Base-by-base conservation (phyloP, 1,284 basidiomycete species). In the Heterobasidion occidentale region DNA sequence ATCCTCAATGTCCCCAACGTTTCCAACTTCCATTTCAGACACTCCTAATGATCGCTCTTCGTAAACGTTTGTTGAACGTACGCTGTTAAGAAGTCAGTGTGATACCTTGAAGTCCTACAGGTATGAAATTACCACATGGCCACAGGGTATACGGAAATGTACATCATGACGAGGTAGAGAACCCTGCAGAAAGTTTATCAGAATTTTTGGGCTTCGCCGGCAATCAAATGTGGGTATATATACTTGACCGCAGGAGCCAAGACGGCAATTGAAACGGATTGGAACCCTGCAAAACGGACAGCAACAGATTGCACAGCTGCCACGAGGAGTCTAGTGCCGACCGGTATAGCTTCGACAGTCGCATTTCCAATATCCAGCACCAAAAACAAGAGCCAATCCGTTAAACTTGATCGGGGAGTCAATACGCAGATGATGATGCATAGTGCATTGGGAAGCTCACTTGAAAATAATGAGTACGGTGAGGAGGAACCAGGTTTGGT, bases 41-140 rank as follows among this genome's bases (percentile, higher is more conserved):
- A 95, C 74, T 1, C 93, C 93, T 11, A 94, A 74, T 0, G 89
- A 90, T 59, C 83, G 86, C 65, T 98, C 94, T 70, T 99, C 96
- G 71, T 98, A 98, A 0, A 98, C 96, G 70, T 99, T 99, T 33
- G 96, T 98, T 14, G 91, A 86, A 9, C 96, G 90, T 7, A 99
- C 91, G 63, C 88, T 88, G 54, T 19, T 8, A 4, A 46, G 12
- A n/a, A 56, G 59, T 20, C 42, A 62, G 58, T n/a, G n/a, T 68
- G 72, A 67, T 53, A 68, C 65, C 76, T 77, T 46, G 76, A 71
- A 60, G 73, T 72, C 38, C n/a, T 17, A 35, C 27, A 9, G 44
- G 7, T 48, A 6, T 1, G 44, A 55, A 20, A 27, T 27, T 34
- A 67, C 65, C 67, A 70, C 68, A 71, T 70, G 9, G 68, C 67